Evolutionary conservation across 257 asterid genomes (phyloP).

Genomic region (Cordia subcordata): DNA sequence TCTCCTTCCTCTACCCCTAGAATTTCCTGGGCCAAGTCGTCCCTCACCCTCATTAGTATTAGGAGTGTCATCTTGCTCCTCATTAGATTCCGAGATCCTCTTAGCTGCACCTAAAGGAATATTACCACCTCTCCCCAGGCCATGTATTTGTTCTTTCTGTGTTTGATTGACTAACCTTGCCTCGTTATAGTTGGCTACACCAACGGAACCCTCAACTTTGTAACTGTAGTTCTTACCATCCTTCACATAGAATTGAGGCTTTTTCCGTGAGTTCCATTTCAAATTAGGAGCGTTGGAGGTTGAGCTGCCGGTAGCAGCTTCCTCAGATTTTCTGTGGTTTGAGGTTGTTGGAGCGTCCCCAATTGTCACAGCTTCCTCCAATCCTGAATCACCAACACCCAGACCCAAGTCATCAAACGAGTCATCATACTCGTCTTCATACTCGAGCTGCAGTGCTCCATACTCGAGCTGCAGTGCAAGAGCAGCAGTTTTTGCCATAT

Average conservation of each 20-base stretch:
- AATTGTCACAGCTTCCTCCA: constrained; percentile 53
- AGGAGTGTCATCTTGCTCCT: constrained; percentile 20
- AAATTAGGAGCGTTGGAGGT: constrained; percentile 30
- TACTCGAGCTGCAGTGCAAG: constrained; percentile 77
- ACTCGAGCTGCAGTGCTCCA: constrained; percentile 71
- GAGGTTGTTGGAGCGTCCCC: constrained; percentile 21
- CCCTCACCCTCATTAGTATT: constrained; percentile 29
- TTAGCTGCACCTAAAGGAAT: constrained; percentile 61
- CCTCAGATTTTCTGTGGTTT: constrained; percentile 28
- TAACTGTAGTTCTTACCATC: constrained; percentile 96
- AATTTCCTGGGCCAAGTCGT: constrained; percentile 29
- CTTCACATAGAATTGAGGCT: constrained; percentile 82
- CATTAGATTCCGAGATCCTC: constrained; percentile 21
- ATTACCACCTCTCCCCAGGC: constrained; percentile 94
- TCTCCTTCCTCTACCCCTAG: constrained; percentile 52
- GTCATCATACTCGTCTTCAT: constrained; percentile 96
- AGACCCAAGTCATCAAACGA: constrained; percentile 92
- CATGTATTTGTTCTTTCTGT: constrained; percentile 65
- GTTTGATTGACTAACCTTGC: constrained; percentile 61
- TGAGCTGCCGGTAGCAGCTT: constrained; percentile 34
- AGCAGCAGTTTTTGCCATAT: constrained; percentile 60
- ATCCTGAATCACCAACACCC: constrained; percentile 69
- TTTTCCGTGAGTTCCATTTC: constrained; percentile 67
- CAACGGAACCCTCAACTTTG: constrained; percentile 85
- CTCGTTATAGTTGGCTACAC: constrained; percentile 59